phyloP scores from a whole-genome alignment of 1,284 basidiomycete species.

The Ceratobasidium papillatum region DNA sequence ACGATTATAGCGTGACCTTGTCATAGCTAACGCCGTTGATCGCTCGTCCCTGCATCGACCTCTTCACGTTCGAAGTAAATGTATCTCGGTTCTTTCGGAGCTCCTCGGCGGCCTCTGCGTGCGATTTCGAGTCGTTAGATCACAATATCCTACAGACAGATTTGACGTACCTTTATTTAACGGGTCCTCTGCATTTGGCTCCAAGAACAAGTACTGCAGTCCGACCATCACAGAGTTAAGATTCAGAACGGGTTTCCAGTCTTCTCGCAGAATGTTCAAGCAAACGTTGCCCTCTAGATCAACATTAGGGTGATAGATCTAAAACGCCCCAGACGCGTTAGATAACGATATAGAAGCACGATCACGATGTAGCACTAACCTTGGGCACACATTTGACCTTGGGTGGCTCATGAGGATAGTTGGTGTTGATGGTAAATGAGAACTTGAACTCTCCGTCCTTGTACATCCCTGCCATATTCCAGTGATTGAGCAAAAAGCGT shows the following conservation, averaged over 20 bases:
- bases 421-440: constrained; percentile 94
- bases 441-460: constrained; percentile 93
- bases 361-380: constrained; percentile 61
- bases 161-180: constrained; percentile 88
- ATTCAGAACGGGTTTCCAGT: constrained; percentile 99
- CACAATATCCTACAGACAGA: not conserved
- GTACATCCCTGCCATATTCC: constrained; percentile 84
- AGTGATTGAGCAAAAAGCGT: not conserved
- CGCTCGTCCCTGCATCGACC: constrained; percentile 79
- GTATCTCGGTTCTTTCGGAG: constrained; percentile 83
- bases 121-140: constrained; percentile 43
- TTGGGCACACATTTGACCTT: constrained; percentile 98
- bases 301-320: constrained; percentile 99
- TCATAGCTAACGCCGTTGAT: constrained; percentile 83
- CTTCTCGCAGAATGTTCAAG: constrained; percentile 96
- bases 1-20: constrained; percentile 58
- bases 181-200: constrained; percentile 98
- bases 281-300: constrained; percentile 98
- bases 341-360: not conserved
- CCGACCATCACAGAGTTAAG: constrained; percentile 98
- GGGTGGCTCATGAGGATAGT: constrained; percentile 99
- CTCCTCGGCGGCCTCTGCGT: constrained; percentile 91
- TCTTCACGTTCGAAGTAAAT: constrained; percentile 84
- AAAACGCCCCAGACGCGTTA: not conserved
- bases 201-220: constrained; percentile 96